Base-by-base conservation (phyloP, 495 filamentous ascomycete genomes). In the Lophiostoma macrostomum region DNA sequence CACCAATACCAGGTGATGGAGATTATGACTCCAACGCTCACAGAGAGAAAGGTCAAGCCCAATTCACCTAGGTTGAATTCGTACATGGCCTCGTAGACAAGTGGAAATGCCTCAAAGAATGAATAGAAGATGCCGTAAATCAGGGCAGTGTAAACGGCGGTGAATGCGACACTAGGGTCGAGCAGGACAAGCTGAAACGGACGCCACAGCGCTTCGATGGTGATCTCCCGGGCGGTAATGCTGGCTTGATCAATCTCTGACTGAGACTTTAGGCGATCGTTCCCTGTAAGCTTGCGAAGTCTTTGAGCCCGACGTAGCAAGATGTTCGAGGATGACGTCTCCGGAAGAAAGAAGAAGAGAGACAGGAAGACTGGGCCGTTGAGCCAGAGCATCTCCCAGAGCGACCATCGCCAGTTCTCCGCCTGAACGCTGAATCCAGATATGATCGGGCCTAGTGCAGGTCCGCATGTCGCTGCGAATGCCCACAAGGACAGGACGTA, bases 81-180 rank as follows among this genome's bases (percentile, higher is more conserved):
- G 70, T 87, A 86, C 51, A 76, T 71, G 47, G 70, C 74, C 1
- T 75, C 74, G 70, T 85, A 88, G 42, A 88, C 82, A n/a, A 88
- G 68, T 2, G 84, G 83, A 72, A 88, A 87, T 56, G 78, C 81
- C 63, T 87, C 84, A 73, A 86, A 86, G 75, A 84, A 85, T 57
- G 72, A 76, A 67, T 85, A 86, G 68, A 79, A 85, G 67, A 85
- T 85, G 24, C 75, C 80, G 67, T 85, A 84, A 51, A 80, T 76
- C 45, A 86, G 72, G 14, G 78, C 75, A 1, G 78, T 81, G 67
- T 86, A 87, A 39, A 77, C 45, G 56, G 81, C 76, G 0, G 79
- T 74, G 71, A 85, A 86, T 6, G 77, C 69, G 14, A 87, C 76
- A 39, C 78, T 75, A 0, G 81, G 79, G 50, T 87, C 81, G 51